These are phyloP conservation scores for Aspergillus unguis DNA, from an alignment of 2,329 filamentous ascomycete species.

Conservation along the genomic window DNA sequence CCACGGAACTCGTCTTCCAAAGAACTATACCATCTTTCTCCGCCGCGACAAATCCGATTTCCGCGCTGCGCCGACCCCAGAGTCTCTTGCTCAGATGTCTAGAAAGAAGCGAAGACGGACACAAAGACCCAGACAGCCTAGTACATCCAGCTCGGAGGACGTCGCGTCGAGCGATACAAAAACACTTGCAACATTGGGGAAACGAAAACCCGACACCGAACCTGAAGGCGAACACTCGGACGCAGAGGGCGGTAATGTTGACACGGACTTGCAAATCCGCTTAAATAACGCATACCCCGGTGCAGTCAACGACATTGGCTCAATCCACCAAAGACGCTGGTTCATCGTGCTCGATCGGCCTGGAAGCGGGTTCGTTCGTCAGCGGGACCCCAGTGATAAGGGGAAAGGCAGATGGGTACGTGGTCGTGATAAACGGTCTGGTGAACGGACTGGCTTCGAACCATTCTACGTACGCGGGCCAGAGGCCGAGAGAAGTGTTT, in stretches of 20 bases:
- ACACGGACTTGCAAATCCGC: slow-evolving; percentile 47
- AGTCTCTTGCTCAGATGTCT: slow-evolving; percentile 7
- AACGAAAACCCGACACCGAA: neutral
- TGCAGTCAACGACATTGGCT: slow-evolving; percentile 63
- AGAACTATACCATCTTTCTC: slow-evolving; percentile 52
- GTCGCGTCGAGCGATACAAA: neutral
- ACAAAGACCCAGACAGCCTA: neutral
- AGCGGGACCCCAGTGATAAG: neutral
- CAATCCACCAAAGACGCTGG: slow-evolving; percentile 66
- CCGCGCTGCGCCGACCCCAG: slow-evolving; percentile 10
- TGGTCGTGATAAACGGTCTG: slow-evolving; percentile 17
- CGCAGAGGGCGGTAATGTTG: slow-evolving; percentile 1
- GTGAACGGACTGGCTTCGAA: slow-evolving; percentile 42
- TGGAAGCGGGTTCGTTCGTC: slow-evolving; percentile 55
- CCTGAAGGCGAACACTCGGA: slow-evolving; percentile 8
- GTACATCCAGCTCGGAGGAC: neutral
- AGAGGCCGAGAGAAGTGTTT: slow-evolving; percentile 61
- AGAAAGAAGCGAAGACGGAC: slow-evolving; percentile 21
- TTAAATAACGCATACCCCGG: slow-evolving; percentile 64
- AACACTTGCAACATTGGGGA: neutral
- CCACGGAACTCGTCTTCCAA: slow-evolving; percentile 53
- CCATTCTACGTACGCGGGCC: slow-evolving; percentile 61
- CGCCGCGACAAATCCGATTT: slow-evolving; percentile 43
- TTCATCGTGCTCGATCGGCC: slow-evolving; percentile 61
- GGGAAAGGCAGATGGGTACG: slow-evolving; percentile 29